Base-by-base conservation (phyloP, 345 rosid genomes). In the Firmiana major region DNA sequence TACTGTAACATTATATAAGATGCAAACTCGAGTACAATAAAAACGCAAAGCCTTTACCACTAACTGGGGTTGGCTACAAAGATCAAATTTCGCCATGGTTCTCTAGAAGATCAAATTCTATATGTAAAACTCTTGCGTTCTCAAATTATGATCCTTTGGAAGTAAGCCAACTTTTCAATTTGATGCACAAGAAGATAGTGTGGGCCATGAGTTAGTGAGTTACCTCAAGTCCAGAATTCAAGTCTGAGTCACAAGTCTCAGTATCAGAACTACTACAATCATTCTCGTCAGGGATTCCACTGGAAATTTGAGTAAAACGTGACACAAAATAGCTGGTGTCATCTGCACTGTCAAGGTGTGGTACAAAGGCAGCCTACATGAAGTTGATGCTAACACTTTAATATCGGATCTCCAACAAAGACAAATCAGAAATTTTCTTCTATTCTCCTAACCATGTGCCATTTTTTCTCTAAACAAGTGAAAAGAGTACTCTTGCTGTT, bases 271-370 rank as follows among this genome's bases (percentile, higher is more conserved):
- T 53, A 31, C 86, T 86, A 79, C 86, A 63, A 64, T 81, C 81
- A 73, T 77, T 83, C 71, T 89, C 87, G 65, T 84, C 86, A 11
- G 55, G 83, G 71, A 78, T 43, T 49, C 84, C 79, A 54, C 70
- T n/a, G n/a, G 89, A 79, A 57, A 79, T 43, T 73, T 79, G 85
- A 81, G 83, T 54, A 75, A 84, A 88, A 36, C 97, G 87, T 62
- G 94, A 85, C 60, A 90, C 85, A 80, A 92, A 92, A 80, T 92
- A 92, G 83, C 97, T 89, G 19, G 97, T 89, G 89, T 92, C 97
- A 75, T 84, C 89, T 54, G 85, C 86, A 84, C 85, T 77, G 66
- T 90, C 92, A 22, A 90, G 90, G 40, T 82, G 83, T 0, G 97
- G 97, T 59, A 92, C 91, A 88, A 90, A 92, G 38, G 88, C 92